Conservation (phyloP, 306 rosid genomes). For the Prunus padus region DNA sequence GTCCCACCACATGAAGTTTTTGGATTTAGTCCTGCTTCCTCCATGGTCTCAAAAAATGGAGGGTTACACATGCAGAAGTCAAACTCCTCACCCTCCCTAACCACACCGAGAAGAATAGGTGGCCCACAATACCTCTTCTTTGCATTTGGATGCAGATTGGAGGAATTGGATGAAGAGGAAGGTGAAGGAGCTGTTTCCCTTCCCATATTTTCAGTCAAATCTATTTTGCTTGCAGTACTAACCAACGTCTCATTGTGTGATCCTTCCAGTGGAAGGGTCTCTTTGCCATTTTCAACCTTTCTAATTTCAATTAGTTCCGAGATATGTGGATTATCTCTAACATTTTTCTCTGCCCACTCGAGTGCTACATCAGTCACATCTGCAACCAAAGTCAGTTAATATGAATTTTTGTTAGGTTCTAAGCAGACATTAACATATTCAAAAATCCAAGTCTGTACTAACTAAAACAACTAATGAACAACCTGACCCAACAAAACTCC, state of each 20-base stretch:
- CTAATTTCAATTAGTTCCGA: conserved; percentile 73
- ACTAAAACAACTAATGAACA: conserved; percentile 12
- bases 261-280: conserved; percentile 26
- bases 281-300: conserved; percentile 47
- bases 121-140: conserved; percentile 55
- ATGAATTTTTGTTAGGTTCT: conserved; percentile 3
- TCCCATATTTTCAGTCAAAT: conserved; percentile 19
- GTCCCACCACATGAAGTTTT: conserved; percentile 91
- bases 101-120: conserved; percentile 74
- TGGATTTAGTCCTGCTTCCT: conserved; percentile 84
- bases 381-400: conserved; percentile 33
- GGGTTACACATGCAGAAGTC: conserved; percentile 99
- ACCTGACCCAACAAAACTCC: conserved; percentile 96
- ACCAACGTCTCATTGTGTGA: conserved; percentile 22
- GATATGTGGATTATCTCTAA: conserved; percentile 59
- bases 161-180: conserved; percentile 38
- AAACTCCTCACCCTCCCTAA: conserved; percentile 70
- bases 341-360: conserved; percentile 83
- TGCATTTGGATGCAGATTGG: conserved; percentile 24
- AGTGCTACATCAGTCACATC: conserved; percentile 82
- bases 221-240: conserved; percentile 18
- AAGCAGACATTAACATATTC: conserved; percentile 6
- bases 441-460: neutral
- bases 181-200: conserved; percentile 30
- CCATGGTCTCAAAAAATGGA: conserved; percentile 81